Conservation (phyloP, 371 early-diverging fungal species). For the Mortierella sp. region DNA sequence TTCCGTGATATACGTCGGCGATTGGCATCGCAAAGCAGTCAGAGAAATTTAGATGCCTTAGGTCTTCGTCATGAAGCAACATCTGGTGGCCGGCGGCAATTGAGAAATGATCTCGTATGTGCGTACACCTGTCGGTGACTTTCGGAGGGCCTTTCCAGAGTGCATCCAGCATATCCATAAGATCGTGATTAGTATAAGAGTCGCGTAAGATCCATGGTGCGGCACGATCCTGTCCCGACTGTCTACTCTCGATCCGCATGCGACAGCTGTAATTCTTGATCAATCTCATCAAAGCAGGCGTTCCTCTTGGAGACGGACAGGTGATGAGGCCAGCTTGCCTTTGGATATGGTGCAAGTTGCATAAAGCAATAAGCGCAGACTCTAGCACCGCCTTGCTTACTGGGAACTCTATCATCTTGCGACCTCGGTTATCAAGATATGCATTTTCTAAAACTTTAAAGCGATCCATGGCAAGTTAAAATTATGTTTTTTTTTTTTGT, state of each 20-base stretch:
- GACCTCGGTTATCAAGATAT: background rate
- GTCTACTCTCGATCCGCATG: background rate
- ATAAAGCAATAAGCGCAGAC: background rate
- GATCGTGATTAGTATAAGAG: background rate
- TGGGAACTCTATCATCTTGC: background rate
- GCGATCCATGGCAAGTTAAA: too few species aligned
- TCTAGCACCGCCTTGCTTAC: background rate
- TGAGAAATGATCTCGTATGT: background rate
- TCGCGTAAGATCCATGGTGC: background rate
- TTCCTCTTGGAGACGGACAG: background rate
- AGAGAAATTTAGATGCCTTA: constrained; percentile 14
- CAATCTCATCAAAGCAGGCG: background rate
- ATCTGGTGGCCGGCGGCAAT: constrained; percentile 26
- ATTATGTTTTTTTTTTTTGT: too few species aligned
- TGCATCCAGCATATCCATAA: background rate
- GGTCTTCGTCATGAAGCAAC: constrained; percentile 28
- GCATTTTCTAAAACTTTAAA: background rate
- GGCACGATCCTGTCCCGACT: background rate
- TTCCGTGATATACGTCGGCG: background rate
- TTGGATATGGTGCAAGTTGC: background rate
- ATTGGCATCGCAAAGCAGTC: constrained; percentile 5
- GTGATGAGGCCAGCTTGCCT: background rate
- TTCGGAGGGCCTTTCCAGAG: background rate
- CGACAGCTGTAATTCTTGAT: background rate
- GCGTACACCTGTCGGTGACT: background rate